These are phyloP conservation scores for Adenanthera pavonina DNA, from an alignment of 306 rosid species.

Conservation along the genomic window DNA sequence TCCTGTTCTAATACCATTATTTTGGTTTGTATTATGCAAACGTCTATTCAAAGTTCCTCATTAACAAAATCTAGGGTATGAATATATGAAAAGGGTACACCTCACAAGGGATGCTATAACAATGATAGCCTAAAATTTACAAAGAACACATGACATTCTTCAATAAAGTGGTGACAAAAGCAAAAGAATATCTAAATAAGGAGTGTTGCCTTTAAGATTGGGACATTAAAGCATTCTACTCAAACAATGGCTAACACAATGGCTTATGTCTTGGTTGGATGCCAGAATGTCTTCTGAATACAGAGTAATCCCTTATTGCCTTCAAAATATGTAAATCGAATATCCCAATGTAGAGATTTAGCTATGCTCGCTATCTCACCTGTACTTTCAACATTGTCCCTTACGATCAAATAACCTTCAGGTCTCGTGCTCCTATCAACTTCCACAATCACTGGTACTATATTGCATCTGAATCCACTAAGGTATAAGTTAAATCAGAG, in stretches of 20 bases:
- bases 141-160: conserved; percentile 9
- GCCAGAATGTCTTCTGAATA: conserved; percentile 79
- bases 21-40: not conserved
- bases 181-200: conserved; percentile 22
- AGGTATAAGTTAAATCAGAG: conserved; percentile 25
- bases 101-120: conserved; percentile 1
- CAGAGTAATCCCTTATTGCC: conserved; percentile 64
- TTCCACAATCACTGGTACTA: conserved; percentile 71
- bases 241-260: conserved; percentile 60
- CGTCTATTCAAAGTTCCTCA: not conserved
- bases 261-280: conserved; percentile 63
- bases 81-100: not conserved
- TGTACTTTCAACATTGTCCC: conserved; percentile 65
- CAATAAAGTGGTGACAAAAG: not conserved
- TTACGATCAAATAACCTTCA: conserved; percentile 67
- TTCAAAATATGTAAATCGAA: conserved; percentile 54
- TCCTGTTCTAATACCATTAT: not conserved
- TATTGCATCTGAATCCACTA: conserved; percentile 65
- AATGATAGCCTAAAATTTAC: conserved; percentile 21
- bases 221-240: conserved; percentile 24
- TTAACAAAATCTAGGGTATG: not conserved
- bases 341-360: conserved; percentile 71
- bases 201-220: conserved; percentile 17
- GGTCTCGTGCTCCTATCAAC: conserved; percentile 88
- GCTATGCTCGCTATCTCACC: conserved; percentile 64